Base-by-base conservation (phyloP, 805 yeast species). In the Candida krabiensis region DNA sequence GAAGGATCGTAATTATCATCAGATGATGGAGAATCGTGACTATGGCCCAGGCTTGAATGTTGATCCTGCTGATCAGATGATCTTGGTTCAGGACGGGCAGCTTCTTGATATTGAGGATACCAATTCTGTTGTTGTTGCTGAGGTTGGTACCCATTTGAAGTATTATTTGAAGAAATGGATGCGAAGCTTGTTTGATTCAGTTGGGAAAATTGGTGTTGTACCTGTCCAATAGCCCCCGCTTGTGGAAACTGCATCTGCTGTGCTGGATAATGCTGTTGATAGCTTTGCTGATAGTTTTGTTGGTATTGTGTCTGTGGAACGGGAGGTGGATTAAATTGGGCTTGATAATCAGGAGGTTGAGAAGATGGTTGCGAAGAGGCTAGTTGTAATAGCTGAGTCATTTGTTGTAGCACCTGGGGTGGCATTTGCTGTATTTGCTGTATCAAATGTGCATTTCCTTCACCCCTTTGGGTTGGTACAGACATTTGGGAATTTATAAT, bases 1-100 rank as follows among this genome's bases (percentile, higher is more conserved):
- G 14, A 37, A 12, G 61, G 61, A 34, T 50, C 56, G 38, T 58
- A 55, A 4, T 37, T 52, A 21, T 53, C 56, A 22, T 51, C 51
- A 11, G 43, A 35, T n/a, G 5, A 9, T n/a, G 29, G 9, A 23
- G 36, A 2, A 19, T 19, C 13, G 19, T 19, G 17, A 9, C 17
- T 12, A 5, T 9, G 17, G 15, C 17, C 17, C 18, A 30, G 30
- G 4, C 15, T 19, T 15, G 21, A 27, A 27, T 26, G 21, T 33
- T 7, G 35, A 16, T 33, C 33, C 6, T 38, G 33, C 16, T 21
- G 16, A 16, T 17, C n/a, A n/a, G n/a, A n/a, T n/a, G n/a, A n/a
- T n/a, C n/a, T n/a, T n/a, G n/a, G n/a, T n/a, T n/a, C n/a, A n/a
- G n/a, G n/a, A n/a, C n/a, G n/a, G n/a, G n/a, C n/a, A n/a, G n/a